Percentiles rank a stretch among this genome's conserved stretches.
Conservation (phyloP, 495 filamentous ascomycete genomes). For the Trypethelium eluteriae region DNA sequence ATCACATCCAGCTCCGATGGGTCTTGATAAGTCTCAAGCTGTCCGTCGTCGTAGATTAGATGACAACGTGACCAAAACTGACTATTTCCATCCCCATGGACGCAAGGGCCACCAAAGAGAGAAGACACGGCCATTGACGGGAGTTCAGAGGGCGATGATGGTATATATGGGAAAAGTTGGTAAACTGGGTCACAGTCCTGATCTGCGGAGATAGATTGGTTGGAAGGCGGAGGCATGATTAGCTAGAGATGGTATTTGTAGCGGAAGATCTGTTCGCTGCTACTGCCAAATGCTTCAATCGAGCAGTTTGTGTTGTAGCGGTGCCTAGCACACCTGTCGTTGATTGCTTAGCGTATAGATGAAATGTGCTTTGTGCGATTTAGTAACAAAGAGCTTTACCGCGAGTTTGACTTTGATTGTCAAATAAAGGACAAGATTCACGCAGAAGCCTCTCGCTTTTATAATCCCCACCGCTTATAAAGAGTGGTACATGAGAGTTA, state of each 20-base stretch:
- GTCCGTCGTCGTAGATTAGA: not conserved
- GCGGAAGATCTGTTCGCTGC: not conserved
- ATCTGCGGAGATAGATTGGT: not conserved
- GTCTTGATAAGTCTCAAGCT: not conserved
- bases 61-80: not conserved
- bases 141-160: not conserved
- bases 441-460: too few relatives aligned
- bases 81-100: not conserved
- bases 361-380: not conserved
- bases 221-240: not conserved
- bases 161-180: not conserved
- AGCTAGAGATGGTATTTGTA: not conserved
- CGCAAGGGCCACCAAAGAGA: not conserved
- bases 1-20: not conserved
- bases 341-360: not conserved
- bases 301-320: not conserved
- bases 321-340: not conserved
- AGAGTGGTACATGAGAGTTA: too few relatives aligned
- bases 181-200: not conserved
- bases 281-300: constrained; percentile 1
- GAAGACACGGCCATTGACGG: not conserved
- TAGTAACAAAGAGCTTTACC: not conserved
- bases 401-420: not conserved
- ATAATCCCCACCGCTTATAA: too few relatives aligned
- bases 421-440: too few relatives aligned